These are phyloP conservation scores for Triglochin maritima DNA, from an alignment of 106 monocot genomes.

Conservation along the genomic window DNA sequence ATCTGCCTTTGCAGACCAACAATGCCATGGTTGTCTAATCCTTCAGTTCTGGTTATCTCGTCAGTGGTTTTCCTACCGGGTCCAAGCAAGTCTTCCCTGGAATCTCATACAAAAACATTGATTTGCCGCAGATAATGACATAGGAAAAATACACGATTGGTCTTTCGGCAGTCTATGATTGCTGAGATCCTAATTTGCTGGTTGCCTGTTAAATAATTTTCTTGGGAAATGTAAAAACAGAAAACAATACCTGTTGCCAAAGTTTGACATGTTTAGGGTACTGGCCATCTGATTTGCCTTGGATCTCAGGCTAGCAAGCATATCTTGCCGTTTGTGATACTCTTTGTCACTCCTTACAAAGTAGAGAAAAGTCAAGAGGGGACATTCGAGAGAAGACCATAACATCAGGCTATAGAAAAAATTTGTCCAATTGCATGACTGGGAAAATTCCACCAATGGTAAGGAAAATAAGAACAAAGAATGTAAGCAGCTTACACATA, in stretches of 20 bases:
- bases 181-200: too few relatives aligned
- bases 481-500: too few relatives aligned
- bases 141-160: too few relatives aligned
- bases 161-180: too few relatives aligned
- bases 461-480: too few relatives aligned
- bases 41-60: slow-evolving; percentile 47
- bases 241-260: slow-evolving; percentile 43
- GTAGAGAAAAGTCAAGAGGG: neutral
- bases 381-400: too few relatives aligned
- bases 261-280: slow-evolving; percentile 58
- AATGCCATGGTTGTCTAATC: slow-evolving; percentile 64
- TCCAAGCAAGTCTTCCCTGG: slow-evolving; percentile 64
- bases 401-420: too few relatives aligned
- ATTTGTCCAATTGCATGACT: too few relatives aligned
- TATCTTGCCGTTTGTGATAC: slow-evolving; percentile 56
- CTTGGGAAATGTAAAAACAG: neutral
- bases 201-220: neutral
- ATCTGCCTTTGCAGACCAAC: slow-evolving; percentile 68
- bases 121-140: too few relatives aligned
- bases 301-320: slow-evolving; percentile 54
- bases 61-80: slow-evolving; percentile 30
- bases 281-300: slow-evolving; percentile 54
- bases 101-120: neutral
- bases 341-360: slow-evolving; percentile 50
- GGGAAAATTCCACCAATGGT: too few relatives aligned